A percentile compares a stretch with the other conserved stretches of the same genome.
These are phyloP conservation scores for Cladophialophora carrionii DNA, from an alignment of 2,329 filamentous ascomycete genomes.

Conservation along the genomic window DNA sequence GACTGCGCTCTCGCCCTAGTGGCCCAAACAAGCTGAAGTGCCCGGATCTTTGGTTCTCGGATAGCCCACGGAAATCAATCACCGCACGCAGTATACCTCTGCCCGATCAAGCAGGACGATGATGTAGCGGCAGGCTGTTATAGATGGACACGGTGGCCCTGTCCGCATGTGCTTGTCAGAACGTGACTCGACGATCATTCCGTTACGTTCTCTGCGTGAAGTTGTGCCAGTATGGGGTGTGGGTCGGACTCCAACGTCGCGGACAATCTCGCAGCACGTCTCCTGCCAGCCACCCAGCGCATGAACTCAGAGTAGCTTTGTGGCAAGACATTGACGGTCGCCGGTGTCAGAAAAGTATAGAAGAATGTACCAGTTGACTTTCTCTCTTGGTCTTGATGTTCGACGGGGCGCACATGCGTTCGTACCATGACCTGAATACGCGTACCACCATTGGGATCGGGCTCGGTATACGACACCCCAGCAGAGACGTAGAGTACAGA, in stretches of 20 bases:
- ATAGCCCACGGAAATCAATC: background rate
- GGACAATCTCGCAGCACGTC: conserved; percentile 58
- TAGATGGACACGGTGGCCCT: background rate
- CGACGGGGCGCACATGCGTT: conserved; percentile 71
- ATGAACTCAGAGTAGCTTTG: conserved; percentile 66
- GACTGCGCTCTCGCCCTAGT: background rate
- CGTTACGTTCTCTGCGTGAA: conserved; percentile 29
- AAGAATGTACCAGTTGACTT: conserved; percentile 75
- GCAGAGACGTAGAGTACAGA: conserved; percentile 75
- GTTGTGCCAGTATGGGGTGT: conserved; percentile 27
- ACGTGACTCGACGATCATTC: conserved; percentile 20
- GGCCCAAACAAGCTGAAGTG: no score
- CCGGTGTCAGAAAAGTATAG: conserved; percentile 71
- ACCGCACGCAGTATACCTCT: background rate
- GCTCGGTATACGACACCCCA: conserved; percentile 72
- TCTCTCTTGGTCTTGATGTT: conserved; percentile 62
- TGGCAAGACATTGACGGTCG: conserved; percentile 68
- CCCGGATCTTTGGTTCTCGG: background rate
- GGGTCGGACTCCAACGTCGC: conserved; percentile 44
- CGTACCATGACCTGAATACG: conserved; percentile 72
- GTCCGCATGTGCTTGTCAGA: background rate
- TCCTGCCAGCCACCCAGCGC: conserved; percentile 65
- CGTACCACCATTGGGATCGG: conserved; percentile 56
- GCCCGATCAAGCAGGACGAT: background rate
- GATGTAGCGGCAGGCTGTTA: background rate